These are phyloP conservation scores for Crithidia thermophila DNA, from an alignment of 208 protist genomes.

Conservation along the genomic window DNA sequence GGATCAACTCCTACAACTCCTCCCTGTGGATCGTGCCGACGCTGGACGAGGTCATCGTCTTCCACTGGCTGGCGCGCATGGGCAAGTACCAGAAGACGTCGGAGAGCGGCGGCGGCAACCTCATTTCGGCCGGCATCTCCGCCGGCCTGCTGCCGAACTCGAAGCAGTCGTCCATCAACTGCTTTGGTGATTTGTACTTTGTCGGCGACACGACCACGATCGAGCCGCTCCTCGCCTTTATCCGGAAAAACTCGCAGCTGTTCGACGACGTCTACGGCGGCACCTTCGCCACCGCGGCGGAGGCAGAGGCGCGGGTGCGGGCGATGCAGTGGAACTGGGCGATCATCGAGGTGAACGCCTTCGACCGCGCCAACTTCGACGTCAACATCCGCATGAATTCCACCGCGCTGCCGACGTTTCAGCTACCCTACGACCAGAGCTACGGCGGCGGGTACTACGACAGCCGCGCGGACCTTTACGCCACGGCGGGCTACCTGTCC, in stretches of 20 bases:
- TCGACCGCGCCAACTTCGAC: constrained; percentile 40
- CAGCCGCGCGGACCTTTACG: constrained; percentile 26
- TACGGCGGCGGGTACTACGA: constrained; percentile 24
- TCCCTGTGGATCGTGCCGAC: constrained; percentile 35
- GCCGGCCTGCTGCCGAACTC: constrained; percentile 43
- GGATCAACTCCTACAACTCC: constrained; percentile 30
- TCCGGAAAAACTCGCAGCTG: constrained; percentile 26
- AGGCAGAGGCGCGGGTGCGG: constrained; percentile 19
- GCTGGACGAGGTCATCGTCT: constrained; percentile 52
- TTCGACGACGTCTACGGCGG: constrained; percentile 58
- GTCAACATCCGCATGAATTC: constrained; percentile 55
- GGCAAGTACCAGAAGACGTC: constrained; percentile 7
- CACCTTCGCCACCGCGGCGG: constrained; percentile 22
- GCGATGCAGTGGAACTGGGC: constrained; percentile 38
- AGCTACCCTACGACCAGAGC: constrained; percentile 29
- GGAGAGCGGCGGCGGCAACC: constrained; percentile 13
- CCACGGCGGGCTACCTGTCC: constrained; percentile 31
- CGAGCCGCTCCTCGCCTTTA: constrained; percentile 33
- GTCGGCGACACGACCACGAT: constrained; percentile 21
- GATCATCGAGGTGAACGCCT: constrained; percentile 41
- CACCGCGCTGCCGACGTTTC: constrained; percentile 46
- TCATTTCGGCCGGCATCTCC: constrained; percentile 8
- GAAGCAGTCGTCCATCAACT: constrained; percentile 38
- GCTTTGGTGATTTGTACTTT: constrained; percentile 55
- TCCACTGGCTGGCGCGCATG: constrained; percentile 52